Percentiles rank a stretch among this genome's conserved stretches.
Evolutionary conservation across 2,329 filamentous ascomycete genomes (phyloP).

Genomic region (Beauveria sp.): DNA sequence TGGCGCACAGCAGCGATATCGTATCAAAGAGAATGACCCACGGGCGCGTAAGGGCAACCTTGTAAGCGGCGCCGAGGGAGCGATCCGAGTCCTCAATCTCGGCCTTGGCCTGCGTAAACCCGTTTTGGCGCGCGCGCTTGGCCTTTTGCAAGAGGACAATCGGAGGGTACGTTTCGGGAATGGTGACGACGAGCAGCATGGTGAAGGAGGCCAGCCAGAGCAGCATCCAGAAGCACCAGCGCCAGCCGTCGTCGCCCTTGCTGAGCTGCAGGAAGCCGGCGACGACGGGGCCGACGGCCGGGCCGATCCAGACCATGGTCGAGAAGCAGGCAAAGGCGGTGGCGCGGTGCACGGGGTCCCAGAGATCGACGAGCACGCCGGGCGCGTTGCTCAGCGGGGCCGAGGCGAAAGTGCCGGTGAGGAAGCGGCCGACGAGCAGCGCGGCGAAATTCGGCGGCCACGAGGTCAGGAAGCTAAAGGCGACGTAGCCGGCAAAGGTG

Average conservation of each 20-base stretch:
- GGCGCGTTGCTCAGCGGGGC: slow-evolving; percentile 40
- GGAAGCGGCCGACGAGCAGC: slow-evolving; percentile 46
- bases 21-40: slow-evolving; percentile 47
- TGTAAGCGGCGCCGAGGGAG: slow-evolving; percentile 37
- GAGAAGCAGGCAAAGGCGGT: slow-evolving; percentile 48
- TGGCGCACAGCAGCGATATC: slow-evolving; percentile 42
- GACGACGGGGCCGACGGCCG: slow-evolving; percentile 45
- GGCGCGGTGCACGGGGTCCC: slow-evolving; percentile 42
- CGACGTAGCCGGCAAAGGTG: slow-evolving; percentile 39
- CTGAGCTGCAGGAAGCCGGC: slow-evolving; percentile 50
- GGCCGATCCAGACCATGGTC: slow-evolving; percentile 46
- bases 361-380: slow-evolving; percentile 46
- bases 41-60: slow-evolving; percentile 42
- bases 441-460: slow-evolving; percentile 46
- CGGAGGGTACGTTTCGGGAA: slow-evolving; percentile 49
- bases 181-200: slow-evolving; percentile 42
- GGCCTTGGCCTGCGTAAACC: slow-evolving; percentile 39
- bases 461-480: slow-evolving; percentile 45
- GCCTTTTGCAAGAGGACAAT: slow-evolving; percentile 47
- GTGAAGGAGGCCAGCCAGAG: slow-evolving; percentile 35
- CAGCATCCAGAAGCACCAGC: slow-evolving; percentile 44
- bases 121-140: slow-evolving; percentile 37
- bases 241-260: slow-evolving; percentile 43
- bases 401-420: slow-evolving; percentile 48
- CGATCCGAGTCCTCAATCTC: slow-evolving; percentile 37